A percentile compares a stretch with the other conserved stretches of the same genome.
Conservation (phyloP, 345 rosid genomes). For the Pugionium dolabratum region DNA sequence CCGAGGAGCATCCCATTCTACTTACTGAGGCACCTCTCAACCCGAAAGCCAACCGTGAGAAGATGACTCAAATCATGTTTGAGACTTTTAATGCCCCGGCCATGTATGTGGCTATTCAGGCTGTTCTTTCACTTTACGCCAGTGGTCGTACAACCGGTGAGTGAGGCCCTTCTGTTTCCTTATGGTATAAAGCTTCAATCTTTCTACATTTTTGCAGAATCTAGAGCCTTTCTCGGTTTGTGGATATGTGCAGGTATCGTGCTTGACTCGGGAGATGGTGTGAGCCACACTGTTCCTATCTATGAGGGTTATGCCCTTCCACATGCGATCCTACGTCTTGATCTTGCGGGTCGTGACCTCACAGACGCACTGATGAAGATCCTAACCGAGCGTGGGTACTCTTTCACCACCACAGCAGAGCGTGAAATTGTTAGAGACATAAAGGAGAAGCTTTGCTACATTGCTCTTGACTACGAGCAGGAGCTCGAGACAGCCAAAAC, state of each 20-base stretch:
- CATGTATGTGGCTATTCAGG: constrained; percentile 93
- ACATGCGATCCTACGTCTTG: constrained; percentile 89
- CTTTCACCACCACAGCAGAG: constrained; percentile 94
- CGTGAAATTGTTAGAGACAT: constrained; percentile 97
- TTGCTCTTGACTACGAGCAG: constrained; percentile 89
- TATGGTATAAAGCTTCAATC: constrained; percentile 5
- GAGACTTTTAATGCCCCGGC: constrained; percentile 93
- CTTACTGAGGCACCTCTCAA: constrained; percentile 92
- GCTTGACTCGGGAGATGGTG: constrained; percentile 94
- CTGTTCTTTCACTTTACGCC: constrained; percentile 91
- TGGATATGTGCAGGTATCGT: constrained; percentile 67
- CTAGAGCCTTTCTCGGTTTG: neutral
- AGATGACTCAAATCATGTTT: constrained; percentile 97
- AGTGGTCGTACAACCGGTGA: constrained; percentile 97
- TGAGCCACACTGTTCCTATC: constrained; percentile 87
- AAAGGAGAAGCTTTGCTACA: constrained; percentile 90
- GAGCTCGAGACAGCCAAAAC: constrained; percentile 91
- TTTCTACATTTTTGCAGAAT: neutral
- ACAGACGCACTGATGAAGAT: constrained; percentile 85
- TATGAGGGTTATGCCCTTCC: constrained; percentile 92
- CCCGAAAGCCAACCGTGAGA: constrained; percentile 98
- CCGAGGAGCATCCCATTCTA: constrained; percentile 78
- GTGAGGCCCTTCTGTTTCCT: constrained; percentile 15
- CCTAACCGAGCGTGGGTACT: constrained; percentile 92
- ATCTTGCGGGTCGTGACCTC: constrained; percentile 92